phyloP scores from a whole-genome alignment of 352 stramenopile species.

The Phytophthora litchii region DNA sequence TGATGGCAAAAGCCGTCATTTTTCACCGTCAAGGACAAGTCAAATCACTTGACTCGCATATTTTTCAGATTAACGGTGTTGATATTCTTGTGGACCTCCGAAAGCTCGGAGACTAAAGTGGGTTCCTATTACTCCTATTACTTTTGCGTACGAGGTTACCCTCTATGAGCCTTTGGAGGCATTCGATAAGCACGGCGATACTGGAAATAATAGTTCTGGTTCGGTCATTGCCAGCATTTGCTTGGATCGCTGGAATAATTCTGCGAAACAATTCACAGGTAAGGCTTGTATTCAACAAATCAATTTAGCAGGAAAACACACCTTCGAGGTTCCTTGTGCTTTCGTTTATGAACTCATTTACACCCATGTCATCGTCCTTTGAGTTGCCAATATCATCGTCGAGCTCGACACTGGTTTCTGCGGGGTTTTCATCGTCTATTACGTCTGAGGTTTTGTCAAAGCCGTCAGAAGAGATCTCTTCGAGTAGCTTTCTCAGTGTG shows the following conservation, averaged over 20 bases:
- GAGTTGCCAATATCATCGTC: neutral
- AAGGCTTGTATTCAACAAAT: neutral
- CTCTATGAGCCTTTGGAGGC: neutral
- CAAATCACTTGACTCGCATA: conserved; percentile 20
- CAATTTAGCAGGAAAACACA: conserved; percentile 1
- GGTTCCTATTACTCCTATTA: conserved; percentile 4
- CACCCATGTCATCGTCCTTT: conserved; percentile 16
- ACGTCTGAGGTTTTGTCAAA: conserved; percentile 5
- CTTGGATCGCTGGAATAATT: conserved; percentile 34
- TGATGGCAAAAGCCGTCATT: conserved; percentile 19
- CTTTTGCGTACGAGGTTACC: conserved; percentile 5
- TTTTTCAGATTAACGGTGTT: conserved; percentile 30
- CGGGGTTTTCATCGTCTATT: neutral
- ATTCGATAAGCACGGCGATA: conserved; percentile 9
- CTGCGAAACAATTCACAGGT: conserved; percentile 15
- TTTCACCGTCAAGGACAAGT: conserved; percentile 10
- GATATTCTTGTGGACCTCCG: conserved; percentile 24
- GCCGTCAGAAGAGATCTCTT: conserved; percentile 15
- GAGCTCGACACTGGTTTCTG: neutral
- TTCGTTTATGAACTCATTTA: conserved; percentile 30
- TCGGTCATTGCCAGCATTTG: conserved; percentile 16
- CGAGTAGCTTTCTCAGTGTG: conserved; percentile 38
- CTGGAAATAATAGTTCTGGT: conserved; percentile 21
- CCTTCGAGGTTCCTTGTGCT: conserved; percentile 33
- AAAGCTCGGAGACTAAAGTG: conserved; percentile 8